Evolutionary conservation across 352 stramenopile species (phyloP).

Genomic region (Phytophthora pistaciae): DNA sequence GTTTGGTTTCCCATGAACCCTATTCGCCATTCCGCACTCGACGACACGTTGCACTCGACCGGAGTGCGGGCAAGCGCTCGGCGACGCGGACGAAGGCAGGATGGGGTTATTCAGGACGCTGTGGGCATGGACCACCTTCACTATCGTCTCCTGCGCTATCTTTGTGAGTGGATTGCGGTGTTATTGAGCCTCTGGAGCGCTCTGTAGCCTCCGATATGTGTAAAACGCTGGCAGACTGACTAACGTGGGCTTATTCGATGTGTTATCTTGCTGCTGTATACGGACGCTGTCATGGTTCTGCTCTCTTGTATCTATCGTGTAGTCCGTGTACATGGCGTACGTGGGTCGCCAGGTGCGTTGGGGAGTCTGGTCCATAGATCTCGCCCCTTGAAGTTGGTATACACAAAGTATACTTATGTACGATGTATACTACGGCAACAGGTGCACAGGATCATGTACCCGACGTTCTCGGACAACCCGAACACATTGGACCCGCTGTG

Average conservation of each 20-base stretch:
- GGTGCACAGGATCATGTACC: conserved; percentile 82
- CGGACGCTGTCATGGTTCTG: not conserved
- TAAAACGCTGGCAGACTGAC: not conserved
- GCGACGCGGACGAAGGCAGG: conserved; percentile 12
- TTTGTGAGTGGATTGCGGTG: conserved; percentile 53
- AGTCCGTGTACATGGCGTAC: conserved; percentile 8
- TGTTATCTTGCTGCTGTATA: not conserved
- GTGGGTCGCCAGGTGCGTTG: not conserved
- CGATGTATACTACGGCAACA: conserved; percentile 16
- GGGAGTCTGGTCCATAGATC: not conserved
- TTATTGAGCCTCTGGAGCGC: not conserved
- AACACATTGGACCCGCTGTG: conserved; percentile 74
- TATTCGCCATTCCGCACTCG: not conserved
- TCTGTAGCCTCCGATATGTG: not conserved
- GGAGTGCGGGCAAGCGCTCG: not conserved
- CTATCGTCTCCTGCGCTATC: conserved; percentile 58
- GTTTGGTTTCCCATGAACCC: not conserved
- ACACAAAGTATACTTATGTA: not conserved
- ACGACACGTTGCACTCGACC: not conserved
- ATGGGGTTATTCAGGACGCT: conserved; percentile 43
- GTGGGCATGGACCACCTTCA: conserved; percentile 63
- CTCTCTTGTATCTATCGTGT: not conserved
- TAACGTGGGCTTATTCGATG: not conserved
- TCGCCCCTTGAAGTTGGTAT: not conserved
- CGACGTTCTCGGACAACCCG: conserved; percentile 53